Evolutionary conservation across 2,329 filamentous ascomycete genomes (phyloP), one percentile per base, ranked within the genome.

Genomic region (Calycina herbarum): DNA sequence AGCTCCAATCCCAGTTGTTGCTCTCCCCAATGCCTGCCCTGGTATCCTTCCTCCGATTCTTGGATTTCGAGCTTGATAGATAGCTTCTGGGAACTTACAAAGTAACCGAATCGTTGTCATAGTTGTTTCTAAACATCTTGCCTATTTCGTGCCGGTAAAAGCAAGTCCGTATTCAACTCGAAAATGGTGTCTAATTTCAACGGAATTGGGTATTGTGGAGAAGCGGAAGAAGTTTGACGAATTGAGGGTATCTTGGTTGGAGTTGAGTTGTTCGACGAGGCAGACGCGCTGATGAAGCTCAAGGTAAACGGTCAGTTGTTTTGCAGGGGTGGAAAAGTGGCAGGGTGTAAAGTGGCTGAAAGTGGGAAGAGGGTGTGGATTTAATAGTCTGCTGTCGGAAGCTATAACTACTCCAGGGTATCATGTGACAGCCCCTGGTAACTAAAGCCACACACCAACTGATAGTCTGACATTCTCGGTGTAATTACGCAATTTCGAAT

Each of bases 101-200:
- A 82, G 95, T 99, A 82, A 98, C 94, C 70, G 94, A 96, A 82
- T 99, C 95, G 88, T 99, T 99, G 84, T 99, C 95, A 86, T 99
- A 99, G 82, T 98, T 98, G 86, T 99, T 99, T 82, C 95, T 88
- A 84, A 99, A 99, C 95, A 99, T 98, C 77, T 77, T 89, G 85
- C 71, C 74, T 27, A 17, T n/a, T 10, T 62, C 11, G 13, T 62
- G 24, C 40, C 17, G 29, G 24, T 48, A 6, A 33, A 29, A 48
- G n/a, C 27, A 48, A 33, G 1, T 54, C 45, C 15, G 13, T 40
- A n/a, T n/a, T 56, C 17, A 13, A 40, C n/a, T 20, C 27, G 7
- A 24, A n/a, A 17, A 24, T n/a, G 24, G 1, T 2, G 10, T n/a
- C n/a, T 62, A 11, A n/a, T 38, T 57, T 20, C 11, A 38, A 29